A percentile compares a stretch with the other conserved stretches of the same genome.
phyloP scores from a whole-genome alignment of 2,329 filamentous ascomycete species.

The Camillea tinctor region DNA sequence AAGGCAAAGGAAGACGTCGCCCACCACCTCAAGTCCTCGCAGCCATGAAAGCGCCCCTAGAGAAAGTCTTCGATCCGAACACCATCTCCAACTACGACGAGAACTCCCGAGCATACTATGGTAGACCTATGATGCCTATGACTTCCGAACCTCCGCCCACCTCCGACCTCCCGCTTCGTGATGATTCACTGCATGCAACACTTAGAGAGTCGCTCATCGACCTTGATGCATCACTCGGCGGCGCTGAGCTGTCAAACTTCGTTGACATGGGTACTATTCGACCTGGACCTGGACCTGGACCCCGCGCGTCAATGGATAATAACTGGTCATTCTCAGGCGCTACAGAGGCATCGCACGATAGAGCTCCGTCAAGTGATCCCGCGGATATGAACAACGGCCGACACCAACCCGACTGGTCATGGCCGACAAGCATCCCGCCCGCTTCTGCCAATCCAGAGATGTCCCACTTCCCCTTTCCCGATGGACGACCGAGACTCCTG shows the following conservation, averaged over 20 bases:
- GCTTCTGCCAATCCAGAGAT: slow-evolving; percentile 54
- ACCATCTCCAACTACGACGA: slow-evolving; percentile 64
- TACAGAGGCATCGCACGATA: slow-evolving; percentile 41
- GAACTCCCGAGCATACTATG: slow-evolving; percentile 61
- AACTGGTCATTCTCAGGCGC: slow-evolving; percentile 44
- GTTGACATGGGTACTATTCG: slow-evolving; percentile 61
- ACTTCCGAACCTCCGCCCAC: slow-evolving; percentile 24
- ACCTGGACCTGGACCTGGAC: slow-evolving; percentile 35
- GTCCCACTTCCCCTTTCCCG: slow-evolving; percentile 48
- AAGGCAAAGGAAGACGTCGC: slow-evolving; percentile 51
- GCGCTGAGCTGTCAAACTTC: slow-evolving; percentile 55
- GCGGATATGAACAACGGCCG: slow-evolving; percentile 53
- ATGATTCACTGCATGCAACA: slow-evolving; percentile 51
- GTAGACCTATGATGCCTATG: slow-evolving; percentile 41
- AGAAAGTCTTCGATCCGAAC: slow-evolving; percentile 66
- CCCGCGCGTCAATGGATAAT: slow-evolving; percentile 49
- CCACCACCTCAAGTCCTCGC: slow-evolving; percentile 59
- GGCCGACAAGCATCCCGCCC: slow-evolving; percentile 52
- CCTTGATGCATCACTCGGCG: slow-evolving; percentile 58
- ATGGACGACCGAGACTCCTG: slow-evolving; percentile 43
- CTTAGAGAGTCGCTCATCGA: slow-evolving; percentile 66
- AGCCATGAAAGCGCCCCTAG: slow-evolving; percentile 57
- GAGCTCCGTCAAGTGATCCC: slow-evolving; percentile 57
- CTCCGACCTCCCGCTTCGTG: slow-evolving; percentile 59
- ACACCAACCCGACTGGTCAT: slow-evolving; percentile 57